Evolutionary conservation across 2,329 filamentous ascomycete genomes (phyloP).

Genomic region (Fusarium cyanostomum): DNA sequence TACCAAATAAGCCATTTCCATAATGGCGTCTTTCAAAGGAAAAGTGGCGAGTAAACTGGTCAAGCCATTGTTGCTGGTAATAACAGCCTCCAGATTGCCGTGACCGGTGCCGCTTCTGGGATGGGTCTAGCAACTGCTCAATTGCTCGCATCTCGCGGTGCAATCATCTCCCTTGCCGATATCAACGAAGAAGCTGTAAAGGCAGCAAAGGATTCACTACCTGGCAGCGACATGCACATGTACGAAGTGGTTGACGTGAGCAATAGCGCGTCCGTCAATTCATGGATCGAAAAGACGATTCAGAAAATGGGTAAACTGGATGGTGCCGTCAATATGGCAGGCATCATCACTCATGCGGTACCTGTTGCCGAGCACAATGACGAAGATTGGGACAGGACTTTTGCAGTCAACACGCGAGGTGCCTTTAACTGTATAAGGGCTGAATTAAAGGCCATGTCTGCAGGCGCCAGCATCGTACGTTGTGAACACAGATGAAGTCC

Average conservation of each 20-base stretch:
- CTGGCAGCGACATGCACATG: not conserved
- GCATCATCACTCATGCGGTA: constrained; percentile 19
- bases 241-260: constrained; percentile 22
- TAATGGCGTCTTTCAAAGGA: not conserved
- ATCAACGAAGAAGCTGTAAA: constrained; percentile 25
- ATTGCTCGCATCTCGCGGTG: constrained; percentile 27
- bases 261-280: constrained; percentile 20
- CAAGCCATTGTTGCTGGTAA: too few relatives aligned
- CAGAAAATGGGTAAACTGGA: constrained; percentile 50
- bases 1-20: too few relatives aligned
- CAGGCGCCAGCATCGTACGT: constrained; percentile 38
- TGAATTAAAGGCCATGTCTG: constrained; percentile 51
- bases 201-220: not conserved
- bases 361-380: constrained; percentile 50
- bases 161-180: constrained; percentile 35
- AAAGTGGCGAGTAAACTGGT: not conserved
- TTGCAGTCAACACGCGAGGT: constrained; percentile 57
- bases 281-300: constrained; percentile 47
- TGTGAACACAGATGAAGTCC: constrained; percentile 33
- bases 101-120: constrained; percentile 34
- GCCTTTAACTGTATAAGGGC: constrained; percentile 61
- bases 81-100: constrained; percentile 16
- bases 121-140: constrained; percentile 38
- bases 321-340: constrained; percentile 54
- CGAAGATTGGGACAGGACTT: constrained; percentile 53